Percentiles rank a stretch among this genome's conserved stretches.
Conservation (phyloP, 176 grass and related monocot species). For the Eremochloa ophiuroides region DNA sequence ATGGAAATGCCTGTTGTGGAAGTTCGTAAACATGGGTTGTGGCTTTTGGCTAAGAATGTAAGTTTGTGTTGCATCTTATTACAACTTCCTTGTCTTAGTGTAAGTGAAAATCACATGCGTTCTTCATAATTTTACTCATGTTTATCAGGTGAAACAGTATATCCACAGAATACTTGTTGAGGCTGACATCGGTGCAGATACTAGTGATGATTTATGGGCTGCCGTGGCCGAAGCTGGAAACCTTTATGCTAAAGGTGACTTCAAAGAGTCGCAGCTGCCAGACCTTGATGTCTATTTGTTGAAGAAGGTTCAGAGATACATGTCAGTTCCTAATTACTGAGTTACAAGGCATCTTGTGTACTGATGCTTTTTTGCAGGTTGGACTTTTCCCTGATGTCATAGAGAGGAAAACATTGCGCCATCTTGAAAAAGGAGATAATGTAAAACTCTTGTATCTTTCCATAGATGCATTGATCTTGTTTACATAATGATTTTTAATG, state of each 20-base stretch:
- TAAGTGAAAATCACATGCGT: background rate
- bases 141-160: conserved; percentile 81
- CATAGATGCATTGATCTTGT: background rate
- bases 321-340: conserved; percentile 17
- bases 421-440: conserved; percentile 77
- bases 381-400: conserved; percentile 91
- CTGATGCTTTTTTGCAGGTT: conserved; percentile 68
- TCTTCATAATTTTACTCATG: conserved; percentile 11
- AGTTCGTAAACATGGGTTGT: conserved; percentile 72
- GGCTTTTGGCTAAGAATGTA: conserved; percentile 98
- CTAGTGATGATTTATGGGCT: conserved; percentile 59
- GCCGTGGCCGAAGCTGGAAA: conserved; percentile 69
- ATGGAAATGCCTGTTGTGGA: conserved; percentile 98
- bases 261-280: conserved; percentile 50
- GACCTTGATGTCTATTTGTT: conserved; percentile 84
- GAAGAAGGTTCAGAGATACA: conserved; percentile 61
- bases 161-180: conserved; percentile 87
- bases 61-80: conserved; percentile 14
- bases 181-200: conserved; percentile 51
- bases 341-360: conserved; percentile 18
- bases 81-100: background rate
- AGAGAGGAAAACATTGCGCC: conserved; percentile 71
- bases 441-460: conserved; percentile 39
- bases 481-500: background rate
- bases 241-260: conserved; percentile 71